Conservation (phyloP, 768 basidiomycete species). For the Phaeotremella skinneri region DNA sequence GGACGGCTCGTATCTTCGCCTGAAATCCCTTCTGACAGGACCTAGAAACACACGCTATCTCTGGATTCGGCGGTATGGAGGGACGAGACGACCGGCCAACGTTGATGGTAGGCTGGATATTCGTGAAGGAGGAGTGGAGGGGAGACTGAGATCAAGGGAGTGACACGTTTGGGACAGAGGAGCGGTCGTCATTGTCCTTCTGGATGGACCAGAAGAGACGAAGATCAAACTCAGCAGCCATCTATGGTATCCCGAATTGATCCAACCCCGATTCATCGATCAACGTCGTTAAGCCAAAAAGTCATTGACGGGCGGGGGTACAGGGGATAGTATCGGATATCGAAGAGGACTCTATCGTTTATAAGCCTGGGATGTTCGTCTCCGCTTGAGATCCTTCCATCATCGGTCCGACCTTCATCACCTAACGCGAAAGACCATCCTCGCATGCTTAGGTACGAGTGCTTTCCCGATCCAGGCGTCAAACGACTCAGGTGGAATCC, state of each 20-base stretch:
- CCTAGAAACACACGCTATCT: not conserved
- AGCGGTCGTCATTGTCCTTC: not conserved
- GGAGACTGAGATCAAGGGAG: not conserved
- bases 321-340: not conserved
- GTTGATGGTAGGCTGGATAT: not conserved
- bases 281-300: not conserved
- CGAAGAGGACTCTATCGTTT: not conserved
- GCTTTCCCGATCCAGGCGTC: slow-evolving; percentile 26
- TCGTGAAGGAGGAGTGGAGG: not conserved
- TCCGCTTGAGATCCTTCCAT: not conserved
- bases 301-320: not conserved
- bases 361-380: slow-evolving; percentile 8
- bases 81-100: not conserved
- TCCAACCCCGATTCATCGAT: not conserved
- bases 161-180: not conserved
- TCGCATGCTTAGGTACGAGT: slow-evolving; percentile 29
- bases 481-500: not conserved
- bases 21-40: not conserved
- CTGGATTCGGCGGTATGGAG: not conserved
- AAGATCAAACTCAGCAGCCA: not conserved
- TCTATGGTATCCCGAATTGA: not conserved
- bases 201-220: not conserved
- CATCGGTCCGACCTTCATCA: not conserved
- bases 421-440: slow-evolving; percentile 9
- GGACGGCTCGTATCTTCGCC: slow-evolving; percentile 42